Evolutionary conservation across 805 yeast genomes (phyloP), one percentile per base, ranked within the genome.

Genomic region (Spathaspora passalidarum): DNA sequence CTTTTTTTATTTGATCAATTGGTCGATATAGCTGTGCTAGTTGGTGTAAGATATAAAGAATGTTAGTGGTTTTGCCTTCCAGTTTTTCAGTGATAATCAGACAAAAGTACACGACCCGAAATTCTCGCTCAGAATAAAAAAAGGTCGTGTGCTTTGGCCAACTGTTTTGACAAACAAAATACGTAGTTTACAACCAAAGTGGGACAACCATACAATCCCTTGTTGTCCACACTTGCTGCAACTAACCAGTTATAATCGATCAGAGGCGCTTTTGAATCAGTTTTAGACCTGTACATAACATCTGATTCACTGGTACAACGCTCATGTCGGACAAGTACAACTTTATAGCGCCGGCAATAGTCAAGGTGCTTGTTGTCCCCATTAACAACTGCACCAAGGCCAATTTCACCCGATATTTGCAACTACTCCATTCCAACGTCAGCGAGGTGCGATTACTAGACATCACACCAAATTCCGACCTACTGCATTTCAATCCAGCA

Each of bases 371-470:
- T 40, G 72, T 86, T 34, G 84, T 87, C 4, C 96, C 96, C 0
- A 60, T 82, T 37, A 83, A 84, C 9, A 62, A 63, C 8, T 66
- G 84, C 57, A 52, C 68, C 7, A 56, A 66, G 5, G 48, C 63
- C 10, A 68, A 71, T 16, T 84, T 79, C 53, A 56, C 63, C 3
- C 59, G 56, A 37, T 79, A 78, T 52, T 68, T 73, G 6, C 63
- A 62, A 2, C 56, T 68, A 22, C 58, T 91, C 39, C 66, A 70
- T 34, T 60, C 71, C 13, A 75, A 80, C 32, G 52, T 50, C 5
- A 63, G 72, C 38, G 92, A 87, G 56, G 81, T 89, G 14, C 68
- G 95, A 50, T 69, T 90, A 26, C 76, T 85, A 19, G 97, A 90
- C 60, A 76, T 92, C 9, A 73, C 89, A 1, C 86, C 94, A 4